A percentile compares a stretch with the other conserved stretches of the same genome.
phyloP scores from a whole-genome alignment of 495 filamentous ascomycete species.

The Penicillium daleae region DNA sequence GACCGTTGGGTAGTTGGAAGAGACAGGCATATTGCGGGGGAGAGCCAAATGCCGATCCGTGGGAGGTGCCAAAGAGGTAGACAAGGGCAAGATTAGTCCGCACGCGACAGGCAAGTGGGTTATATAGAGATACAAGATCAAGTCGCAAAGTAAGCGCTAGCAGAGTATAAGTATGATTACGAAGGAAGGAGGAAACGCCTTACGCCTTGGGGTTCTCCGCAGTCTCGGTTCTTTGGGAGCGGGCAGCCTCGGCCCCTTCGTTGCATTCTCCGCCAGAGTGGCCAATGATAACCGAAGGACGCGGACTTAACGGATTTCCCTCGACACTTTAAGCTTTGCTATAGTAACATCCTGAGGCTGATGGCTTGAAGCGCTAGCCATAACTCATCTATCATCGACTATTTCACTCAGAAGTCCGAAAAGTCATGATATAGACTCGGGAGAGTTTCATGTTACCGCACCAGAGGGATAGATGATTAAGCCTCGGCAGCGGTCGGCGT shows the following conservation, averaged over 20 bases:
- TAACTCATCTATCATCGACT: too few species aligned
- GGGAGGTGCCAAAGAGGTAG: slow-evolving; percentile 3
- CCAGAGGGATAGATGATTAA: not conserved
- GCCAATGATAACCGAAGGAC: slow-evolving; percentile 17
- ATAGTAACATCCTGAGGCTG: not conserved
- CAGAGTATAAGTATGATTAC: slow-evolving; percentile 4
- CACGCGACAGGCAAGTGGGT: not conserved
- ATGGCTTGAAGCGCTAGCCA: not conserved
- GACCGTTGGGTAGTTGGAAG: slow-evolving; percentile 42
- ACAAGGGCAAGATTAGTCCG: slow-evolving; percentile 2
- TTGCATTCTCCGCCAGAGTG: not conserved
- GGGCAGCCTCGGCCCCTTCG: slow-evolving; percentile 26
- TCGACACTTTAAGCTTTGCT: not conserved
- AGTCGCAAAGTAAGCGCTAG: not conserved
- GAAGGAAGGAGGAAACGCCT: not conserved
- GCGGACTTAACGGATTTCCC: not conserved
- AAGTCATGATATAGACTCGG: too few species aligned
- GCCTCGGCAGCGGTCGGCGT: slow-evolving; percentile 8
- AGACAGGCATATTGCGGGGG: slow-evolving; percentile 46
- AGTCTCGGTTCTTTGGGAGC: slow-evolving; percentile 14
- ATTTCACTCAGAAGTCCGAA: too few species aligned
- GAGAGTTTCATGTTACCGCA: too few species aligned
- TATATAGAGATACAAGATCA: not conserved
- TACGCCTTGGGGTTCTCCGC: slow-evolving; percentile 22
- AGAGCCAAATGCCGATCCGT: slow-evolving; percentile 24